Evolutionary conservation across 306 rosid species (phyloP).

Genomic region (Betula pendula): DNA sequence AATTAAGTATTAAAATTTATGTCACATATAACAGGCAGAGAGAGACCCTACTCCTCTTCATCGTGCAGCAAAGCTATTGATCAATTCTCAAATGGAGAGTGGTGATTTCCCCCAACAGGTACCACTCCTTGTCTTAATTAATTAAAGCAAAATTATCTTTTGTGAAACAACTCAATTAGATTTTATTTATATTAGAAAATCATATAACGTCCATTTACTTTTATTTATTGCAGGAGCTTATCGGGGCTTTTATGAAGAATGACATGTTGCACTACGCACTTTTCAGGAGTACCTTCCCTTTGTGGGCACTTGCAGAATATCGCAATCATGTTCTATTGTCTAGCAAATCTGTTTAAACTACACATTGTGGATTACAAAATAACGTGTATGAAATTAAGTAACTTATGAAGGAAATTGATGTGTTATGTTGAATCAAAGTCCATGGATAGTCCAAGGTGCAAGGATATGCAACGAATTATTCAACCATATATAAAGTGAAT

Average conservation of each 20-base stretch:
- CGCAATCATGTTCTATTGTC: slow-evolving; percentile 57
- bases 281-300: slow-evolving; percentile 66
- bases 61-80: slow-evolving; percentile 50
- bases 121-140: not conserved
- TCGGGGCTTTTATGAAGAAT: slow-evolving; percentile 62
- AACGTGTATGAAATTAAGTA: no score
- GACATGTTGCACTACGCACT: slow-evolving; percentile 72
- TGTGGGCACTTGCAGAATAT: slow-evolving; percentile 80
- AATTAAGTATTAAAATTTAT: no score
- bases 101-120: slow-evolving; percentile 78
- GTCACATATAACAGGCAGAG: slow-evolving; percentile 32
- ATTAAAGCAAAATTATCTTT: no score
- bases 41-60: slow-evolving; percentile 62
- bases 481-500: no score
- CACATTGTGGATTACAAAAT: no score
- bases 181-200: not conserved
- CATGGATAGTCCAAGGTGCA: no score
- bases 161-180: not conserved
- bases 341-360: no score
- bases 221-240: slow-evolving; percentile 40
- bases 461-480: no score
- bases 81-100: slow-evolving; percentile 56
- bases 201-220: not conserved
- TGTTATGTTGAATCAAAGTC: no score
- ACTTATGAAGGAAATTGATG: no score